Evolutionary conservation across 129 eudicot species (phyloP).

Genomic region (Centaurea solstitialis): DNA sequence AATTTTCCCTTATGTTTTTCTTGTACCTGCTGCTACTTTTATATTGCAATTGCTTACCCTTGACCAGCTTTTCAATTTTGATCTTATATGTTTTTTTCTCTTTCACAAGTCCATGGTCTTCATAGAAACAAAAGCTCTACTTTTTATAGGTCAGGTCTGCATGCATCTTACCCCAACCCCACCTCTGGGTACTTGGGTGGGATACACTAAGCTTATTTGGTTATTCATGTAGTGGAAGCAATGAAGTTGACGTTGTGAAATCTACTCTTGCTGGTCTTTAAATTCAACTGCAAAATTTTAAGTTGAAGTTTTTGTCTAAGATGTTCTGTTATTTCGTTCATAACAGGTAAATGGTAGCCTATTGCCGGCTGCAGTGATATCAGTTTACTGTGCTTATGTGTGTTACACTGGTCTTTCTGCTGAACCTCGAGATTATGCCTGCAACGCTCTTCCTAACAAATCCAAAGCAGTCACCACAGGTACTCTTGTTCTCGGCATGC

Average conservation of each 20-base stretch:
- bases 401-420: conserved; percentile 91
- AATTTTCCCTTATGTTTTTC: neutral
- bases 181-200: neutral
- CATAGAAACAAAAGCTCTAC: neutral
- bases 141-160: neutral
- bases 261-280: conserved; percentile 3
- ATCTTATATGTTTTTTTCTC: neutral
- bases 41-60: neutral
- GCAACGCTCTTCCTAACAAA: conserved; percentile 80
- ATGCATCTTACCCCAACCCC: neutral
- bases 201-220: neutral
- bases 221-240: neutral
- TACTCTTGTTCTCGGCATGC: conserved; percentile 96
- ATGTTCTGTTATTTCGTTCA: conserved; percentile 10
- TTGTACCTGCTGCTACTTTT: neutral
- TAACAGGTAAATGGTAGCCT: conserved; percentile 94
- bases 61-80: neutral
- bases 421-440: conserved; percentile 89
- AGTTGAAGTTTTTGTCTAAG: neutral
- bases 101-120: neutral
- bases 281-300: neutral
- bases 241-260: neutral
- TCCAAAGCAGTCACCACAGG: conserved; percentile 73
- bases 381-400: conserved; percentile 93
- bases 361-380: conserved; percentile 87